These are phyloP conservation scores for Plasmodium coatneyi DNA, from an alignment of 169 alveolate species.

Conservation along the genomic window DNA sequence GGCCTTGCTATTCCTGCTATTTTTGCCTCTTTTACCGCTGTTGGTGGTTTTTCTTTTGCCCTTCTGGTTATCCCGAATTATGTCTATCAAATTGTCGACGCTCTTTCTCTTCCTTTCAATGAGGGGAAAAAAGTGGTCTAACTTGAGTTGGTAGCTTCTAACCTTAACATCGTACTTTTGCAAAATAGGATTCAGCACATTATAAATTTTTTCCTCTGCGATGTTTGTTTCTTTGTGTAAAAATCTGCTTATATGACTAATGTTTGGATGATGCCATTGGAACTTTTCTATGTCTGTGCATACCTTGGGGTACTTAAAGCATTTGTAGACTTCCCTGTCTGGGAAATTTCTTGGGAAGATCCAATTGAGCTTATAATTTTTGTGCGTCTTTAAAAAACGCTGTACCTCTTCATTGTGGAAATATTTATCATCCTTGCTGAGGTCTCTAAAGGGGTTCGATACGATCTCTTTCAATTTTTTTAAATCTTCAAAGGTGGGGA, in stretches of 20 bases:
- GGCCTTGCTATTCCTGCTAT: background rate
- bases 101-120: constrained; percentile 47
- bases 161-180: constrained; percentile 39
- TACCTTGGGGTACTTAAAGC: constrained; percentile 79
- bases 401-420: constrained; percentile 70
- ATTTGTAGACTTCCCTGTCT: constrained; percentile 84
- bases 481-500: constrained; percentile 89
- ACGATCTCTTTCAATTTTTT: constrained; percentile 87
- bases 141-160: constrained; percentile 43
- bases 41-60: background rate
- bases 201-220: constrained; percentile 47
- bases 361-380: constrained; percentile 83
- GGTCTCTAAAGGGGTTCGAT: constrained; percentile 77
- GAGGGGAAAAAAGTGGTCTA: constrained; percentile 62
- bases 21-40: background rate
- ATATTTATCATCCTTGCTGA: constrained; percentile 48
- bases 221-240: constrained; percentile 43
- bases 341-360: constrained; percentile 83
- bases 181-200: constrained; percentile 45
- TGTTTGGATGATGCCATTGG: constrained; percentile 57
- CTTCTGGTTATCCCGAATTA: constrained; percentile 13
- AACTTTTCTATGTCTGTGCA: constrained; percentile 48
- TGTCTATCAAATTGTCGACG: constrained; percentile 44
- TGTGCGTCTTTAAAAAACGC: constrained; percentile 79
- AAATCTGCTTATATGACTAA: constrained; percentile 5